Evolutionary conservation across 23 red algal genomes (phyloP), one percentile per base, ranked within the genome.

Genomic region (Gracilaria domingensis): DNA sequence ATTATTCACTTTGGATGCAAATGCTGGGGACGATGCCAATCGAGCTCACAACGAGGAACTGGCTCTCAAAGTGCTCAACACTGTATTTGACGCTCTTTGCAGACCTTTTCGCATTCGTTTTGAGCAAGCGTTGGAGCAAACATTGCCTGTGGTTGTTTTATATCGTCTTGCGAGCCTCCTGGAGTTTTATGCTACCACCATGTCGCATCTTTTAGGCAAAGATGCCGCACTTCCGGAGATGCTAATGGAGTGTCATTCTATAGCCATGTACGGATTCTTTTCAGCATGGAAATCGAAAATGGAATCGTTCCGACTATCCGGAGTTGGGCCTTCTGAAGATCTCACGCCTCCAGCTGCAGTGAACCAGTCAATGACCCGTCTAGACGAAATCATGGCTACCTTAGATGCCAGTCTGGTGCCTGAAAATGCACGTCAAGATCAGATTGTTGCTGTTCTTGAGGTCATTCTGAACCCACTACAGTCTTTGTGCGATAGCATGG

Each of bases 31-130:
- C 36, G 95, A 90, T 23, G 53, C 39, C 8, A 80, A 56, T 23
- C 30, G 55, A 81, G 84, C 77, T 37, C 78, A 70, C 7, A 81
- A 88, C 40, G 96, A 87, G 23, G 74, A 81, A 37, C 64, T 97
- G 59, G 71, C 88, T 37, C 76, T 75, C 38, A 91, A 78, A 54
- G 91, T 98, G 32, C 71, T 98, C 20, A 86, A 94, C 48, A 87
- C 93, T 14, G 89, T 95, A 4, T 95, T 95, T 81, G 96, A 98
- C 26, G 93, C 93, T n/a, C 82, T 98, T 38, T 95, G 96, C 82
- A 88, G 89, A 17, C 96, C 96, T 54, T 95, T 98, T 45, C 92
- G 92, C 21, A 88, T 91, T 53, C 92, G 96, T 14, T 95, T 92
- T 71, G 96, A 98, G 57, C 82, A 95, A 75, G 87, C 82, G 23